Base-by-base conservation (phyloP, 1,139 yeast species). In the Torulaspora globosa region DNA sequence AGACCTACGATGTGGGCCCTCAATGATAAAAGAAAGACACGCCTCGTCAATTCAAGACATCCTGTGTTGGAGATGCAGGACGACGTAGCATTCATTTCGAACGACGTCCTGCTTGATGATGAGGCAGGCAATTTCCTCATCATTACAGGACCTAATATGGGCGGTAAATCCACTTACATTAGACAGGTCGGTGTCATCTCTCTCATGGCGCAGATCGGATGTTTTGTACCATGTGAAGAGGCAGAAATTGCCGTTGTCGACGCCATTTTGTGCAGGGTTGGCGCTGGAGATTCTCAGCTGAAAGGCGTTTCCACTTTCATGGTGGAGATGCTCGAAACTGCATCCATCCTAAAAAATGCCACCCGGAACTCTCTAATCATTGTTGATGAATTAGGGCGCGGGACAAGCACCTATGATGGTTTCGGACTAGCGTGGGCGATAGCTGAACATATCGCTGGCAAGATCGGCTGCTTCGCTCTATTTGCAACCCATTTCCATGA, bases 401-500 rank as follows among this genome's bases (percentile, higher is more conserved):
- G 98, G 28, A 92, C 98, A 0, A 84, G 95, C 35, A 92, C 98
- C 0, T 92, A 90, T 65, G 98, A 92, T 68, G 98, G 98, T 0
- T 92, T 92, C 71, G 98, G 98, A 0, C 74, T 92, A 35, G 98
- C 98, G 0, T 92, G 96, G 95, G 83, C 97, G 0, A 92, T 92
- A 48, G 85, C 94, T 56, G 96, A 89, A 60, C 82, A 84, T 63
- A 80, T 92, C 50, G 82, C 92, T 2, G 73, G 72, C 27, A 72
- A 81, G 48, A 78, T 86, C 48, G 75, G 77, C 43, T 84, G 96
- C 53, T 89, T 88, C 65, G 79, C 95, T 0, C 65, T 92, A 50
- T 92, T 92, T 73, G 98, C 98, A 0, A 92, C 98, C 0, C 98
- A 92, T 71, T 92, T 92, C 74, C 97, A 92, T 65, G 98, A 92